phyloP scores from a whole-genome alignment of 441 rosid species.

The Gossypium trilobum region DNA sequence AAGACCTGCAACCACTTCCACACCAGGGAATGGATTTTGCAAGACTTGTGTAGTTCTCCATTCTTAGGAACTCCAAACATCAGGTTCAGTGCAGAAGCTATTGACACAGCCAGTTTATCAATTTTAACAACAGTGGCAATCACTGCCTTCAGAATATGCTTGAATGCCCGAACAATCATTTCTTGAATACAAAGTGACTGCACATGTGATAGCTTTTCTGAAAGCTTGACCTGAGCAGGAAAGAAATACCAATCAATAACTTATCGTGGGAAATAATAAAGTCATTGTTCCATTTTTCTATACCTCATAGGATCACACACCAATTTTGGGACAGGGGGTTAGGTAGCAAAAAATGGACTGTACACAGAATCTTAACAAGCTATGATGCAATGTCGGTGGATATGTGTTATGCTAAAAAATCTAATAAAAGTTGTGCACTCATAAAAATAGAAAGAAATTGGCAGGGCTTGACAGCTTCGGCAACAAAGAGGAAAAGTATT shows the following conservation, averaged over 20 bases:
- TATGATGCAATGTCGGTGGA: not conserved
- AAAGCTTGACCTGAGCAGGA: slow-evolving; percentile 49
- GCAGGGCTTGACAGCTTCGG: slow-evolving; percentile 2
- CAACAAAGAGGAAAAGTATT: not conserved
- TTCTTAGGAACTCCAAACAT: slow-evolving; percentile 52
- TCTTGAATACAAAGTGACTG: slow-evolving; percentile 65
- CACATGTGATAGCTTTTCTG: slow-evolving; percentile 62
- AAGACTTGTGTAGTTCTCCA: slow-evolving; percentile 26
- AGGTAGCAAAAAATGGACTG: slow-evolving; percentile 3
- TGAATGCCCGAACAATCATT: slow-evolving; percentile 72
- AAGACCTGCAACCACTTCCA: slow-evolving; percentile 59
- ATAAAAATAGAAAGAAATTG: not conserved
- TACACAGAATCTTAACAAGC: not conserved
- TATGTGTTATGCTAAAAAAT: not conserved
- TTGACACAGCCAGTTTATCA: slow-evolving; percentile 39
- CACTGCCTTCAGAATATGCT: slow-evolving; percentile 59
- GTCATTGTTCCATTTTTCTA: not conserved
- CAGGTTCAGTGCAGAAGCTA: slow-evolving; percentile 60
- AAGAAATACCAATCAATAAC: slow-evolving; percentile 11
- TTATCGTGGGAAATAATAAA: not conserved
- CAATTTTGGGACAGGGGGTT: not conserved
- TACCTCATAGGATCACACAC: not conserved
- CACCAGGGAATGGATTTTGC: slow-evolving; percentile 43
- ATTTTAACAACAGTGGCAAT: slow-evolving; percentile 42
- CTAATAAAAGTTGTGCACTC: not conserved